Conservation (phyloP, 1,284 basidiomycete genomes). For the Cutaneotrichosporon daszewskae region DNA sequence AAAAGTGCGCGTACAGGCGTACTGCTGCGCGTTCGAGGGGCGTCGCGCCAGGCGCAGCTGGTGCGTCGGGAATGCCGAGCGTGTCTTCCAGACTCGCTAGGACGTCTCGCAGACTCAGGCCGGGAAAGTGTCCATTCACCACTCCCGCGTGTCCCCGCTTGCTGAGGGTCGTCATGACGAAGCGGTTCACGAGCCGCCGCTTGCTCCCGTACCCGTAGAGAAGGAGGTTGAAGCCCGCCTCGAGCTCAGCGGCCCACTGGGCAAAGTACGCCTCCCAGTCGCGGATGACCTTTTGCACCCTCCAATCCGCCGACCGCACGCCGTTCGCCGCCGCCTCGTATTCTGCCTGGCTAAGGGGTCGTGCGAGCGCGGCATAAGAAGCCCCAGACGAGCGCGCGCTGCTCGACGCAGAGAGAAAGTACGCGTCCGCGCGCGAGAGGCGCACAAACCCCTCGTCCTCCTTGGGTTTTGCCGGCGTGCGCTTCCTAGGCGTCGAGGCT, state of each 20-base stretch:
- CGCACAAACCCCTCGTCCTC: constrained; percentile 40
- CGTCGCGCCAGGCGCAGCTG: constrained; percentile 38
- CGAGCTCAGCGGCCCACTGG: constrained; percentile 64
- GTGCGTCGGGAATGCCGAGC: constrained; percentile 40
- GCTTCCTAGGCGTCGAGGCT: constrained; percentile 21
- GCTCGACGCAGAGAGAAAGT: constrained; percentile 61
- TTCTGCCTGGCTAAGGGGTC: constrained; percentile 51
- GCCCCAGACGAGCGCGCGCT: constrained; percentile 66
- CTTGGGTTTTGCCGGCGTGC: no score
- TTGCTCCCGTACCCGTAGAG: constrained; percentile 87
- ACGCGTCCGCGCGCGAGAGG: constrained; percentile 63
- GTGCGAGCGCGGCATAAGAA: constrained; percentile 65
- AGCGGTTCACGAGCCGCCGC: constrained; percentile 63
- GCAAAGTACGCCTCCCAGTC: constrained; percentile 5
- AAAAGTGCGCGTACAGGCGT: constrained; percentile 61
- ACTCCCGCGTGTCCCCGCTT: constrained; percentile 66
- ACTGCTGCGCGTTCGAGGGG: constrained; percentile 58
- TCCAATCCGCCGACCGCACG: constrained; percentile 8
- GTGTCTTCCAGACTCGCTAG: constrained; percentile 58
- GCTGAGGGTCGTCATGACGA: constrained; percentile 57
- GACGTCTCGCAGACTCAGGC: constrained; percentile 64
- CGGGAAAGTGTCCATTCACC: constrained; percentile 71
- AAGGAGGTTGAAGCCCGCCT: constrained; percentile 74
- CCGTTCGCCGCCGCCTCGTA: constrained; percentile 28
- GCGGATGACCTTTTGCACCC: constrained; percentile 27